Evolutionary conservation across 2,329 filamentous ascomycete species (phyloP), one percentile per base, ranked within the genome.

Genomic region (Pezizomycotina sp.): DNA sequence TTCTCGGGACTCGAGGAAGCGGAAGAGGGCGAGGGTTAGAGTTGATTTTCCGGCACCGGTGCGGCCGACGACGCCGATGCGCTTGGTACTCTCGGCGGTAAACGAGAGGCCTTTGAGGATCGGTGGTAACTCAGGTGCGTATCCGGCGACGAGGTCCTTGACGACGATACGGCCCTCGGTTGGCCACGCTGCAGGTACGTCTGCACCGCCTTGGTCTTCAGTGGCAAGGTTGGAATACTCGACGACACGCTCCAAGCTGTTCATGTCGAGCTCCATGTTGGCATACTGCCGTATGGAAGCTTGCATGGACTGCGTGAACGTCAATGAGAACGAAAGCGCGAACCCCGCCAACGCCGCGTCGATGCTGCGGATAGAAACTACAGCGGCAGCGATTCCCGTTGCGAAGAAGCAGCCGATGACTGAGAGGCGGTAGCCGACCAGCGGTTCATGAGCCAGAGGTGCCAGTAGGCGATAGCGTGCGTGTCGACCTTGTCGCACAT

Each of bases 21-120:
- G 73, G 64, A 84, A 83, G 1, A 84, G 60, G 0, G 78, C 77
- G 1, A 83, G 61, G 0, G 78, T 81, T 14, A 84, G 58, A 0
- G 74, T 78, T 0, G 75, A 80, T 56, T 84, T 84, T 38, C 78
- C 78, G 0, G 77, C 77, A 3, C 78, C 78, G 0, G 79, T 84
- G 10, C 79, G 69, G 7, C 79, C 79, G 4, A 84, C 72, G 3
- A 83, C 72, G n/a, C 77, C 77, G 10, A 84, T 60, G 9, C 78
- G 63, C 56, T 83, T 70, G 45, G 75, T 76, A 36, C 68, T 63
- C 25, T 71, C 62, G 8, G 82, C 66, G 9, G 58, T 60, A 55
- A 86, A 83, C 2, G 62, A 71, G 12, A 84, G 60, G 0, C 72
- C 73, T 53, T 70, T 77, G 2, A 84, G 60, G 0, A 83, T 74